These are phyloP conservation scores for Ganoderma sp. DNA, from an alignment of 1,284 basidiomycete genomes.

Conservation along the genomic window DNA sequence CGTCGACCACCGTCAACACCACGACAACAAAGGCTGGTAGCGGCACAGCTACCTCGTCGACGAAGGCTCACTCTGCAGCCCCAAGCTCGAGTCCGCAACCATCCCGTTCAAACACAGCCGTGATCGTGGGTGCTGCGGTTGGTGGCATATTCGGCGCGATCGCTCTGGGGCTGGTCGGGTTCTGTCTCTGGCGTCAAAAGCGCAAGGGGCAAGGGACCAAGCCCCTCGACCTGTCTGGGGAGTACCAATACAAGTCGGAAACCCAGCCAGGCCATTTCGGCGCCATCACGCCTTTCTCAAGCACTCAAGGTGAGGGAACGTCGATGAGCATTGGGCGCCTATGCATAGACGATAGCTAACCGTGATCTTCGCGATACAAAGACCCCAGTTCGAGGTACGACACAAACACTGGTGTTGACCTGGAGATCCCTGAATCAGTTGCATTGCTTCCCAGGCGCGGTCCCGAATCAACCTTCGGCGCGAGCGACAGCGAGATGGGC, in stretches of 20 bases:
- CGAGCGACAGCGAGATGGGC: not conserved
- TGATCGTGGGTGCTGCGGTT: constrained; percentile 25
- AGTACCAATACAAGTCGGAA: constrained; percentile 21
- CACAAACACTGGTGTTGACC: not conserved
- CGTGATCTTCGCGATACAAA: not conserved
- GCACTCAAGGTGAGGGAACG: constrained; percentile 11
- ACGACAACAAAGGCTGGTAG: constrained; percentile 8
- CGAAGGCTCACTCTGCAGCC: not conserved
- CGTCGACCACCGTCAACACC: constrained; percentile 23
- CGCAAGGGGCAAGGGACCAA: constrained; percentile 16
- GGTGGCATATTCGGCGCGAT: constrained; percentile 20
- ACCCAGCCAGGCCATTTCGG: constrained; percentile 9
- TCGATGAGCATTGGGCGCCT: not conserved
- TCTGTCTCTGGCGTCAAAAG: constrained; percentile 18
- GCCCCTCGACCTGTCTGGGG: constrained; percentile 25
- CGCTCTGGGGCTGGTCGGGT: constrained; percentile 10
- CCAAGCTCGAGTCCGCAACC: constrained; percentile 5
- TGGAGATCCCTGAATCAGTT: constrained; percentile 10
- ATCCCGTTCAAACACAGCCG: constrained; percentile 9
- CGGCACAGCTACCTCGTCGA: not conserved
- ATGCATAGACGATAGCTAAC: not conserved
- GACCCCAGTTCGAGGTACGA: constrained; percentile 16
- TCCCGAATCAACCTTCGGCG: not conserved
- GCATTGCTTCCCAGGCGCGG: constrained; percentile 18
- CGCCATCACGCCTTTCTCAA: constrained; percentile 30